Base-by-base conservation (phyloP, 2,329 filamentous ascomycete species). In the Phialocephala sp. region DNA sequence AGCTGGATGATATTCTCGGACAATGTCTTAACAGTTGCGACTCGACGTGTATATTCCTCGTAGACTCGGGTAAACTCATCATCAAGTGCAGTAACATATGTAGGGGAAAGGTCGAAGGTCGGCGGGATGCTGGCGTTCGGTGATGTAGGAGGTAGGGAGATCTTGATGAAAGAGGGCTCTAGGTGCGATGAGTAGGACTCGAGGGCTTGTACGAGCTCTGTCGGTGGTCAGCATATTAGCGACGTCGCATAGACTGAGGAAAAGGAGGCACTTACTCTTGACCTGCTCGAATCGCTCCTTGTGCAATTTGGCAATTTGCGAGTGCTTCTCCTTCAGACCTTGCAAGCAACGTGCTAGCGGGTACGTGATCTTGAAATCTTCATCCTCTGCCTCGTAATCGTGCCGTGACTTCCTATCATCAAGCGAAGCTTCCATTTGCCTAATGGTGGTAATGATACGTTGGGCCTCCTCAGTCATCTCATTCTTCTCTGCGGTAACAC, bases 111-210 rank as follows among this genome's bases (percentile, higher is more conserved):
- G 74, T 98, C 94, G 77, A 99, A 98, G 60, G 85, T 91, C 2
- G 93, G 87, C 0, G 94, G 87, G 45, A 97, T 84, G 14, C 89
- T 89, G 55, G 92, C 88, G 71, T 92, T 91, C 5, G 90, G 88
- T 1, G 87, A 87, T 2, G 91, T 93, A 0, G 94, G 94, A 1
- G 95, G 95, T 8, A 99, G 86, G 47, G 90, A 86, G 75, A 98
- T 89, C 75, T 89, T 87, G 70, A 98, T 87, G 77, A 98, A 98
- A 2, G 90, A 90, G 12, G 92, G 82, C 77, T 99, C 95, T 56
- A 99, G 91, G 77, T 98, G 95, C 11, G 92, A 97, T 1, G 95
- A 97, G 78, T 98, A 99, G 5, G 94, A 97, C 77, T 97, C 91
- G 59, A 99, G 89, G 4, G 94, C 94, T 79, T 96, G 89, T 27